These are phyloP conservation scores for Coffea canephora DNA, from an alignment of 257 asterid species.

Conservation along the genomic window DNA sequence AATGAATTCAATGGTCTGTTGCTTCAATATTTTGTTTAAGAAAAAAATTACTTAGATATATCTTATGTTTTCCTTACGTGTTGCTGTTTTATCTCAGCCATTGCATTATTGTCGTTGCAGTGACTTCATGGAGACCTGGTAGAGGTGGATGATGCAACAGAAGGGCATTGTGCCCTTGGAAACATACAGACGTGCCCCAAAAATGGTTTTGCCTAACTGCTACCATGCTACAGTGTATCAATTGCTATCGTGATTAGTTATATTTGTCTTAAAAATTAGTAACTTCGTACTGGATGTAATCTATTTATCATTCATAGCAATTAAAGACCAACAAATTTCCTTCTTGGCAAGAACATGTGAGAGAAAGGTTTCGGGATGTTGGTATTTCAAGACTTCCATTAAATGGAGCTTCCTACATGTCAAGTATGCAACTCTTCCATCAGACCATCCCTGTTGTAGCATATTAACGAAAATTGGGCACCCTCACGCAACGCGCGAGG, in stretches of 20 bases:
- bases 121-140: constrained; percentile 62
- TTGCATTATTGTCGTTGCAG: constrained; percentile 76
- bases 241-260: constrained; percentile 80
- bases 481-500: too few species aligned
- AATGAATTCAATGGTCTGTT: constrained; percentile 76
- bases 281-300: too few species aligned
- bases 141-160: constrained; percentile 30
- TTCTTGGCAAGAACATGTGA: too few species aligned
- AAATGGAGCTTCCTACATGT: too few species aligned
- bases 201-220: constrained; percentile 81
- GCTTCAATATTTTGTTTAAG: not conserved
- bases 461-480: too few species aligned
- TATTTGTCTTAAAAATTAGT: too few species aligned
- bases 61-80: not conserved
- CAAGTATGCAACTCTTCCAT: too few species aligned
- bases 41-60: not conserved
- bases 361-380: too few species aligned
- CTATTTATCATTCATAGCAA: too few species aligned
- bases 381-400: too few species aligned
- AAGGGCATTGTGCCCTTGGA: constrained; percentile 27
- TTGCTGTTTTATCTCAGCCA: constrained; percentile 41
- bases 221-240: constrained; percentile 89
- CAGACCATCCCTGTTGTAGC: too few species aligned
- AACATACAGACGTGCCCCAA: constrained; percentile 67
- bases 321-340: too few species aligned